phyloP scores from a whole-genome alignment of 2,329 filamentous ascomycete species.

The Fusarium azukiicola region DNA sequence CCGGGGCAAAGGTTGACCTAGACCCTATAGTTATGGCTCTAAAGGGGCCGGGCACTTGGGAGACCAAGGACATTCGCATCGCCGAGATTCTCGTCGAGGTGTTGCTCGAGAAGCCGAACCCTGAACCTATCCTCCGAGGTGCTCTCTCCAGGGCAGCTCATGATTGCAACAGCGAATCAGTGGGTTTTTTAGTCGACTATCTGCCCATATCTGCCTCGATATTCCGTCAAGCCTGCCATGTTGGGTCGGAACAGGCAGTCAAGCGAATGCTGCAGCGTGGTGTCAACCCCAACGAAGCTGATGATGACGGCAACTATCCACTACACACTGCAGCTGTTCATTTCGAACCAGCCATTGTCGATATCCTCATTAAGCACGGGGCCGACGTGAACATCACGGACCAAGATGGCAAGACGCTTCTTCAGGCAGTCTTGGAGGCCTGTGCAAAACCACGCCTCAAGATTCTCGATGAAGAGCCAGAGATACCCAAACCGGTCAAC shows the following conservation, averaged over 20 bases:
- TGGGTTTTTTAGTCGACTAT: conserved; percentile 8
- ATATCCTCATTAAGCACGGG: background rate
- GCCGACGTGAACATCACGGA: background rate
- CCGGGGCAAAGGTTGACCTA: background rate
- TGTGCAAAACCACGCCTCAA: conserved; percentile 16
- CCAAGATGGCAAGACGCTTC: background rate
- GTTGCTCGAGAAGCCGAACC: background rate
- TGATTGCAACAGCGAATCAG: background rate
- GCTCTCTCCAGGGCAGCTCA: background rate
- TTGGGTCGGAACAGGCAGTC: background rate
- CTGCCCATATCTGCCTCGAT: background rate
- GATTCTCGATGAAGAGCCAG: background rate
- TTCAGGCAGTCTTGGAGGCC: background rate
- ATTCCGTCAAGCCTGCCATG: conserved; percentile 5
- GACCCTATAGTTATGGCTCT: background rate
- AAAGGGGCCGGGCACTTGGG: background rate
- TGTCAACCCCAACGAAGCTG: conserved; percentile 5
- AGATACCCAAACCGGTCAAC: no score
- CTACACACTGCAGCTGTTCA: conserved; percentile 19
- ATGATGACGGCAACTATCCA: background rate
- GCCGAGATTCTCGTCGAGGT: background rate
- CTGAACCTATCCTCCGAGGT: background rate
- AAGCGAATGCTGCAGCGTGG: conserved; percentile 16
- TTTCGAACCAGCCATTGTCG: conserved; percentile 13
- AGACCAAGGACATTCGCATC: background rate